Percentiles rank a stretch among this genome's conserved stretches.
Evolutionary conservation across 805 yeast genomes (phyloP).

Genomic region (Ogataea dorogensis): DNA sequence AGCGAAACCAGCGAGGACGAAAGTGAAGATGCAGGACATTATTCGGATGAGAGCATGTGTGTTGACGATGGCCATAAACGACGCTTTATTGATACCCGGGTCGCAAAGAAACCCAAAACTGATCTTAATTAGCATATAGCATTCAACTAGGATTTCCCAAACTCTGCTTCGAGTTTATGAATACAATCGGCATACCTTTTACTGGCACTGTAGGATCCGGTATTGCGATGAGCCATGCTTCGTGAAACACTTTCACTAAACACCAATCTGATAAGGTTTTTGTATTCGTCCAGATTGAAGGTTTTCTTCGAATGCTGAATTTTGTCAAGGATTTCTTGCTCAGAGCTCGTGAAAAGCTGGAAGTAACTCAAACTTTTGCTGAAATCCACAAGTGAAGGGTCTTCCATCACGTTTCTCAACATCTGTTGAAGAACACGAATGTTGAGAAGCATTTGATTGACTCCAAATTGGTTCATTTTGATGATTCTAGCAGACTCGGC

Average conservation of each 20-base stretch:
- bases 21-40: constrained; percentile 8
- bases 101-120: constrained; percentile 12
- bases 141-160: constrained; percentile 3
- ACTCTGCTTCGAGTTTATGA: constrained; percentile 19
- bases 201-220: constrained; percentile 26
- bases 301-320: constrained; percentile 25
- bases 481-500: constrained; percentile 49
- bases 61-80: constrained; percentile 18
- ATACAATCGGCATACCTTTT: constrained; percentile 27
- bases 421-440: constrained; percentile 67
- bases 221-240: constrained; percentile 20
- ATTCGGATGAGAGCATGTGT: constrained; percentile 17
- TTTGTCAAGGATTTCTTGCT: constrained; percentile 43
- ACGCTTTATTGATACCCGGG: constrained; percentile 13
- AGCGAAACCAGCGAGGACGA: constrained; percentile 8
- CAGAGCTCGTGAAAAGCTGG: constrained; percentile 51
- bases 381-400: constrained; percentile 55
- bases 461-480: constrained; percentile 56
- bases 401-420: constrained; percentile 54
- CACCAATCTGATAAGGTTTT: constrained; percentile 52
- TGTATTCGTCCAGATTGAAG: constrained; percentile 44
- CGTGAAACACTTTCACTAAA: constrained; percentile 38
- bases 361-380: constrained; percentile 52
- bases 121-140: constrained; percentile 10
- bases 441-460: constrained; percentile 57